Percentiles rank a stretch among this genome's conserved stretches.
Conservation (phyloP, 192 early-diverging fungal genomes). For the Coemansia sp. region DNA sequence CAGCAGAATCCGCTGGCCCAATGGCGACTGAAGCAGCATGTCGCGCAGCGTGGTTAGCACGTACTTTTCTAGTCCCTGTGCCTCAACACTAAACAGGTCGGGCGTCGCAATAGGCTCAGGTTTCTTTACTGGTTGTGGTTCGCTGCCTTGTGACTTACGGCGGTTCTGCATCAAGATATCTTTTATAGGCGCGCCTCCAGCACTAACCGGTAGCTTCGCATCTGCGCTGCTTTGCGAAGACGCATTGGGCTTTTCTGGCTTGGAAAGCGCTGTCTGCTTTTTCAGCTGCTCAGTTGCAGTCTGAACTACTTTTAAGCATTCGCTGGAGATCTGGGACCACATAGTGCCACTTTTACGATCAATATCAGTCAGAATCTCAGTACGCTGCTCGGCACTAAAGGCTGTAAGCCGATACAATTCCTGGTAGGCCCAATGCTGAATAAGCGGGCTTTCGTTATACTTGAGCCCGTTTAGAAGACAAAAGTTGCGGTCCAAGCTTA, state of each 20-base stretch:
- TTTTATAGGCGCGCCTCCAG: slow-evolving; percentile 36
- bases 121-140: not conserved
- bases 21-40: slow-evolving; percentile 31
- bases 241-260: slow-evolving; percentile 11
- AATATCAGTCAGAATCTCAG: slow-evolving; percentile 38
- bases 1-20: slow-evolving; percentile 34
- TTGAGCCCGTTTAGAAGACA: slow-evolving; percentile 45
- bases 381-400: slow-evolving; percentile 35
- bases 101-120: not conserved
- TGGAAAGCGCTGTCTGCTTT: slow-evolving; percentile 13
- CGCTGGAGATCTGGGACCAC: slow-evolving; percentile 42
- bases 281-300: slow-evolving; percentile 29
- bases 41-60: slow-evolving; percentile 41
- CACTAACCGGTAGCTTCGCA: not conserved
- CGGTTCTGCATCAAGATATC: slow-evolving; percentile 33
- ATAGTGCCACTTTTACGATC: slow-evolving; percentile 35
- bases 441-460: slow-evolving; percentile 14
- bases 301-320: slow-evolving; percentile 39
- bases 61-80: slow-evolving; percentile 53
- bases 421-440: slow-evolving; percentile 50
- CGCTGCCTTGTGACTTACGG: not conserved
- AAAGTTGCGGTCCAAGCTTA: slow-evolving; percentile 43
- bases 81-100: slow-evolving; percentile 43
- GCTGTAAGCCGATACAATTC: slow-evolving; percentile 42
- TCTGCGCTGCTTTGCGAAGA: not conserved